Evolutionary conservation across 805 yeast species (phyloP).

Genomic region (Wilhelminamyces savonicus): DNA sequence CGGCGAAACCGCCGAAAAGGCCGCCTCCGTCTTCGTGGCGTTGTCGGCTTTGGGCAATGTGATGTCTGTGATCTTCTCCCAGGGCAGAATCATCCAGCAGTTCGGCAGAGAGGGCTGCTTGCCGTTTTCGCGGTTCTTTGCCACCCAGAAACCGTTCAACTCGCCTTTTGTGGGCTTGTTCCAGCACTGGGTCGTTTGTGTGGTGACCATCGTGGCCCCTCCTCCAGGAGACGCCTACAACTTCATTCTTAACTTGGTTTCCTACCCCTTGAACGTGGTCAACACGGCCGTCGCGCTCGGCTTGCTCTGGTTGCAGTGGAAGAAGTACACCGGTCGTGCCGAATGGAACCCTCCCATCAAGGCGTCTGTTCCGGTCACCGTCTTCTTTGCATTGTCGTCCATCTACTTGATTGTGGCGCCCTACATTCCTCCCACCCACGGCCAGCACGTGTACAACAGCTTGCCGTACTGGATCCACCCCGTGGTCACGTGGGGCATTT

Average conservation of each 20-base stretch:
- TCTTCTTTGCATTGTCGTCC: constrained; percentile 61
- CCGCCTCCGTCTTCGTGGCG: constrained; percentile 75
- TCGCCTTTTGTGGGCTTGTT: constrained; percentile 69
- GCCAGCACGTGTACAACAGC: constrained; percentile 60
- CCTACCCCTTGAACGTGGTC: constrained; percentile 76
- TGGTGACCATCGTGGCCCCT: constrained; percentile 69
- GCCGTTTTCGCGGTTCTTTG: constrained; percentile 69
- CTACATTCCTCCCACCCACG: constrained; percentile 64
- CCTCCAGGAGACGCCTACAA: constrained; percentile 88
- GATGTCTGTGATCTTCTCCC: constrained; percentile 71
- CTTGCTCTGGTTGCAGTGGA: constrained; percentile 50
- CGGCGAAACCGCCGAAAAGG: constrained; percentile 62
- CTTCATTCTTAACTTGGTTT: constrained; percentile 70
- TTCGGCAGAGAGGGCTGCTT: constrained; percentile 77
- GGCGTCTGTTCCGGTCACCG: constrained; percentile 56
- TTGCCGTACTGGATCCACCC: constrained; percentile 77
- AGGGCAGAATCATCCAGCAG: constrained; percentile 75
- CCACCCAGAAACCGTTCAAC: constrained; percentile 64
- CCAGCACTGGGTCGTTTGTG: constrained; percentile 72
- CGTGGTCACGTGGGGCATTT: constrained; percentile 76
- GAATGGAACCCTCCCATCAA: constrained; percentile 69
- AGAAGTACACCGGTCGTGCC: constrained; percentile 40
- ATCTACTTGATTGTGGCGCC: constrained; percentile 71
- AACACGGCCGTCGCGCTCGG: constrained; percentile 62
- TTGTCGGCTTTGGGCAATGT: constrained; percentile 79